Base-by-base conservation (phyloP, 306 rosid genomes). In the Acmispon strigosus region DNA sequence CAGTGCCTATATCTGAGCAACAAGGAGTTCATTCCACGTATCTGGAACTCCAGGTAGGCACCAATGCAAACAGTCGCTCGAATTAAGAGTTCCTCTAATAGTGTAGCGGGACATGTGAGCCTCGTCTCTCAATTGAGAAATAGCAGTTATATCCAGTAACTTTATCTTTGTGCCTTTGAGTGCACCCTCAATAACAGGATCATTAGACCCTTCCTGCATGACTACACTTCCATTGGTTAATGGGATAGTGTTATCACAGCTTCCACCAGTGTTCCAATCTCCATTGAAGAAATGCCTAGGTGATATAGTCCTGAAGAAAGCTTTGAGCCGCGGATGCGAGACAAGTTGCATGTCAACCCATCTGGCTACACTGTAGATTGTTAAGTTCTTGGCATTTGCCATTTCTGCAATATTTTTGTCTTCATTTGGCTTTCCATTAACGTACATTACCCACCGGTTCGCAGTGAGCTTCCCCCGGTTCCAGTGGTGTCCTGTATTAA, bases 401-500 rank as follows among this genome's bases (percentile, higher is more conserved):
- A 91, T 89, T 48, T 83, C 87, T 16, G 72, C 78, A 64, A 47
- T 86, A 78, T 61, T 84, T 64, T 73, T 81, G 60, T 89, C 86
- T 63, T 77, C 86, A 41, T 74, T 84, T 27, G 84, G 89, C 75
- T 81, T 85, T 75, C 96, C 97, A 61, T 86, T 75, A 17, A 77
- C 91, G 57, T 89, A 64, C 91, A 94, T 94, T 53, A 94, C 73
- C 99, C 97, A 95, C 64, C 86, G 75, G 78, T 91, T 91, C 43
- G 78, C 96, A 12, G 32, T 74, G 64, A 95, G 82, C 81, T 95
- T 91, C 49, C 95, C 95, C 70, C 90, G 80, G 82, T 94, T 89
- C 97, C 99, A 94, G 61, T 91, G 97, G 83, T 94, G 99, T 36
- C 97, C 97, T 4, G 99, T 91, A 70, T 94, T 94, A 41, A 94